These are phyloP conservation scores for Penicillium sp. DNA, from an alignment of 2,329 filamentous ascomycete genomes.

Conservation along the genomic window DNA sequence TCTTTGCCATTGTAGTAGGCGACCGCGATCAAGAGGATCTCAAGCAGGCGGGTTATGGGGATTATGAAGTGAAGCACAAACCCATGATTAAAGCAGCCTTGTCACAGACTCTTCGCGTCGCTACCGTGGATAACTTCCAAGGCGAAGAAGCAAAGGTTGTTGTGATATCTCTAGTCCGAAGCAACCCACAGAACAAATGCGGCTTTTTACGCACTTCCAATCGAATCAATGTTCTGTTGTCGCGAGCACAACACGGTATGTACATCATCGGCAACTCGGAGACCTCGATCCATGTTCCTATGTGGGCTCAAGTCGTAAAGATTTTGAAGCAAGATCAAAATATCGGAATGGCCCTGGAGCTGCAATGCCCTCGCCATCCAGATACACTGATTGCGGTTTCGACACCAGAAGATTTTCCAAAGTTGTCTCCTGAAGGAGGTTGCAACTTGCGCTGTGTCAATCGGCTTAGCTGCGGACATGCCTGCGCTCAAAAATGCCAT, in stretches of 20 bases:
- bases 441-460: conserved; percentile 52
- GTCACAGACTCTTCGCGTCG: conserved; percentile 52
- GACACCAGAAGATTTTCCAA: conserved; percentile 57
- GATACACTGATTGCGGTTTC: conserved; percentile 51
- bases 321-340: conserved; percentile 50
- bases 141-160: conserved; percentile 72
- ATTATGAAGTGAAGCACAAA: conserved; percentile 20
- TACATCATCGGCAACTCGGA: conserved; percentile 66
- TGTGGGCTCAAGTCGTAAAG: conserved; percentile 61
- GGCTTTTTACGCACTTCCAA: conserved; percentile 67
- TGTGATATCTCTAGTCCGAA: conserved; percentile 67
- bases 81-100: conserved; percentile 43
- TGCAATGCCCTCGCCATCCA: conserved; percentile 62
- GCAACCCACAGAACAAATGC: conserved; percentile 56
- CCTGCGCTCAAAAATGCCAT: conserved; percentile 47
- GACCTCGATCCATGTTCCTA: conserved; percentile 56
- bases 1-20: conserved; percentile 61
- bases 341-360: conserved; percentile 51
- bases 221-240: conserved; percentile 67
- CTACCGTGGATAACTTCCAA: conserved; percentile 74
- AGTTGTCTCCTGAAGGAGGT: conserved; percentile 59
- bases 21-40: conserved; percentile 62
- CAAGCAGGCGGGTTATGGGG: conserved; percentile 37
- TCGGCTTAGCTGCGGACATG: conserved; percentile 46
- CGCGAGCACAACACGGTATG: conserved; percentile 66